Evolutionary conservation across 148 eudicot species (phyloP), one percentile per base, ranked within the genome.

Genomic region (Rhododendron williamsianum): DNA sequence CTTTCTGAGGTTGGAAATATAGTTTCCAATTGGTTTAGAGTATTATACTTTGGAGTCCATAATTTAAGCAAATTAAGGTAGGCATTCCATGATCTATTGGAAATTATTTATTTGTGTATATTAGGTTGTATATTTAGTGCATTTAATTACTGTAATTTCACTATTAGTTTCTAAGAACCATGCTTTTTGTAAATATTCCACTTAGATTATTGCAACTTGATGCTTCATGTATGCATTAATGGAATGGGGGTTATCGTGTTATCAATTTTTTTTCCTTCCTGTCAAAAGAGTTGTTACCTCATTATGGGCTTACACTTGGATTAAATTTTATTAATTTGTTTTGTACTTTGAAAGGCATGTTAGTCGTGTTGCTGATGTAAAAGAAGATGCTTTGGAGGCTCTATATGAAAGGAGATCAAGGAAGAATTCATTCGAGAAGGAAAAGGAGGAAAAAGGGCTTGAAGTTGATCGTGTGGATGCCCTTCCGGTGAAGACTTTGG

Each of bases 381-480:
- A 93, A 81, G 98, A 94, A 86, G 99, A 92, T 87, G 93, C 89
- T 46, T 86, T 96, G 88, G 99, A 96, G 89, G 77, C 86, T 7
- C 69, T 86, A 30, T 95, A 93, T 83, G 98, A 94, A 92, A 88
- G 73, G 84, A 91, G 90, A 43, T 67, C 88, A 72, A 88, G 84
- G 45, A 95, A 89, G 88, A 94, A 91, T 82, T 73, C 86, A 36
- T 79, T 89, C 82, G 95, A 88, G 86, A 89, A 88, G 76, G 92
- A 89, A 82, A 91, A 85, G 60, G 91, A 88, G 76, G 92, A 89
- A 82, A 91, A 85, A 52, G 91, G 86, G 73, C 30, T 92, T 78
- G 92, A 93, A 88, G 96, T 96, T 91, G 97, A 96, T 88, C 95
- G 93, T 54, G 95, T 94, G 35, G 96, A 96, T 88, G 98, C 96